Percentiles rank a stretch among this genome's conserved stretches.
These are phyloP conservation scores for Trametes polyzona DNA, from an alignment of 1,284 basidiomycete species.

Conservation along the genomic window DNA sequence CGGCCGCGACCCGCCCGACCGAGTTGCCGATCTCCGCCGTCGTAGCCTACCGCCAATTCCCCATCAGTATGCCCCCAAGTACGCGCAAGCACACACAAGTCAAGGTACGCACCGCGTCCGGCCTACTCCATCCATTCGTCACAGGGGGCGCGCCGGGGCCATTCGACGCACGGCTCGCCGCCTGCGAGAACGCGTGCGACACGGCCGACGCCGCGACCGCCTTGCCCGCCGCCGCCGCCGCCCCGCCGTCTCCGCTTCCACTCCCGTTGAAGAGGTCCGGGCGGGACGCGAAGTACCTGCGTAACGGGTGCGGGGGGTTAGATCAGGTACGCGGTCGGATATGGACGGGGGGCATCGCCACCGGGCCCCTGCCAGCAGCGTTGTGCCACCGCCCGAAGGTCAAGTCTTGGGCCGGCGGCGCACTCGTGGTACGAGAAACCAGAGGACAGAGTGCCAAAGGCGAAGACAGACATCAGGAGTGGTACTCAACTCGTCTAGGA, in stretches of 20 bases:
- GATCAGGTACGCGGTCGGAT: background rate
- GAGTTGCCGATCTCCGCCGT: slow-evolving; percentile 24
- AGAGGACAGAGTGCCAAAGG: too few relatives aligned
- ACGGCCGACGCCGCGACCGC: slow-evolving; percentile 48
- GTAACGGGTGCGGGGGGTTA: background rate
- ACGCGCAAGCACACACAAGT: too few relatives aligned
- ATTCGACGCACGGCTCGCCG: background rate
- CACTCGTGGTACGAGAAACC: too few relatives aligned
- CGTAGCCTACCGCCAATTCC: background rate
- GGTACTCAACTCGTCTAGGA: slow-evolving; percentile 70
- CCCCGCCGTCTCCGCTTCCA: background rate
- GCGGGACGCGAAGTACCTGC: slow-evolving; percentile 76
- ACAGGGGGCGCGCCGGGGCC: slow-evolving; percentile 34
- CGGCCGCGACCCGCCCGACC: slow-evolving; percentile 36
- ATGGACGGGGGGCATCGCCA: background rate
- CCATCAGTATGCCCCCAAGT: background rate
- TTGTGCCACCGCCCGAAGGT: too few relatives aligned
- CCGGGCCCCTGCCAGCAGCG: background rate
- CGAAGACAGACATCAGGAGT: background rate
- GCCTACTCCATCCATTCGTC: slow-evolving; percentile 27
- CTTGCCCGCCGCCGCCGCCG: slow-evolving; percentile 1
- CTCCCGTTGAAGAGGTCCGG: slow-evolving; percentile 56
- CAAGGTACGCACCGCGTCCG: slow-evolving; percentile 23
- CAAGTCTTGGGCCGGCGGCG: too few relatives aligned
- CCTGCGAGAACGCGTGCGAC: slow-evolving; percentile 47